Percentiles rank a stretch among this genome's conserved stretches.
Evolutionary conservation across 2,329 filamentous ascomycete genomes (phyloP).

Genomic region (Aspergillus glaucus): DNA sequence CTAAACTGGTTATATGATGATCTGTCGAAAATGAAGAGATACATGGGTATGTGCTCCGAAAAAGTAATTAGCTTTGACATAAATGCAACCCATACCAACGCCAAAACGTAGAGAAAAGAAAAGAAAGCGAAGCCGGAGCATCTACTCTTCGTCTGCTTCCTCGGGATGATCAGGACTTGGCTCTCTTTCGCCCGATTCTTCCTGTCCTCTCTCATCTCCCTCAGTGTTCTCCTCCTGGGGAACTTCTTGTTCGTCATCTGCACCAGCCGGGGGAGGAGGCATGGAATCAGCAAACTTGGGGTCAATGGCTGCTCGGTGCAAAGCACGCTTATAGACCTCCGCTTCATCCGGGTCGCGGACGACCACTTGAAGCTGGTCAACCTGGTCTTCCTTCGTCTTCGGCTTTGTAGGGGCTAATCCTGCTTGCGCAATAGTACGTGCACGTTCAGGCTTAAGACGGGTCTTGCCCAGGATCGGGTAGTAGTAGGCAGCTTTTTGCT

Average conservation of each 20-base stretch:
- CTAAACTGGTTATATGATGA: too few relatives aligned
- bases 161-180: conserved; percentile 7
- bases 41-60: background rate
- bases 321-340: conserved; percentile 43
- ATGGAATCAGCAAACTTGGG: conserved; percentile 34
- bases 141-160: conserved; percentile 15
- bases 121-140: background rate
- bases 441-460: conserved; percentile 47
- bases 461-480: conserved; percentile 55
- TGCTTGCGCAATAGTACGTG: conserved; percentile 38
- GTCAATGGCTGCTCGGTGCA: conserved; percentile 42
- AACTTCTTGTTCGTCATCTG: conserved; percentile 10
- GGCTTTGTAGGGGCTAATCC: conserved; percentile 33
- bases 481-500: conserved; percentile 54
- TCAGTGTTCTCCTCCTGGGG: conserved; percentile 8
- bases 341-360: conserved; percentile 46
- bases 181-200: conserved; percentile 4
- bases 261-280: conserved; percentile 23
- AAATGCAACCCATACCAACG: background rate
- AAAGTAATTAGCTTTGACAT: too few relatives aligned
- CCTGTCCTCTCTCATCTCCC: background rate
- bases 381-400: conserved; percentile 40
- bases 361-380: conserved; percentile 48
- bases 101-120: background rate
- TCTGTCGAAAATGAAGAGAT: too few relatives aligned